These are phyloP conservation scores for Chamaecyparis obtusa DNA, from an alignment of 75 land plant genomes.

Conservation along the genomic window DNA sequence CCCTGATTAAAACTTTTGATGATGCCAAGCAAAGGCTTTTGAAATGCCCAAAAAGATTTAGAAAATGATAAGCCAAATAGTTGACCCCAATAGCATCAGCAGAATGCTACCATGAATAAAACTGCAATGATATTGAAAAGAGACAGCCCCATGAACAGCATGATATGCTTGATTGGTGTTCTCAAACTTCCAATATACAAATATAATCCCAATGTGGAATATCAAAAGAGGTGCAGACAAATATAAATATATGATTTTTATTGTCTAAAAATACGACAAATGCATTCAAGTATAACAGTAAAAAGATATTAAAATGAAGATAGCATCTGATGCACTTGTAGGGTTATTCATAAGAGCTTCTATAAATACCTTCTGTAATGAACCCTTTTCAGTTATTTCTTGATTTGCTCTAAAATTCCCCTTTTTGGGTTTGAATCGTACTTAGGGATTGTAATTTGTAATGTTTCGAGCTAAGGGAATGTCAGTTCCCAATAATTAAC, in stretches of 20 bases:
- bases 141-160: neutral
- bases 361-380: neutral
- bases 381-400: too few species aligned
- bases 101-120: neutral
- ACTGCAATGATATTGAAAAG: neutral
- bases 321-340: neutral
- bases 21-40: constrained; percentile 1
- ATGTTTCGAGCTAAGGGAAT: too few species aligned
- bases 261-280: neutral
- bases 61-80: neutral
- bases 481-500: too few species aligned
- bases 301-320: neutral
- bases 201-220: neutral
- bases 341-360: neutral
- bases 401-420: too few species aligned
- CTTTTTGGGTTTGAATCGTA: too few species aligned
- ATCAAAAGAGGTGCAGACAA: neutral
- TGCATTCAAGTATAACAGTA: neutral
- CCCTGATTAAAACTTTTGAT: neutral
- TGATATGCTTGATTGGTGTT: neutral
- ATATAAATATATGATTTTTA: neutral
- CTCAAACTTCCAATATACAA: neutral
- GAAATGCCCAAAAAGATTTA: neutral
- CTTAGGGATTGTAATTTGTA: too few species aligned
- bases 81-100: neutral